Evolutionary conservation across 148 eudicot species (phyloP), one percentile per base, ranked within the genome.

Genomic region (Arctostaphylos glauca): DNA sequence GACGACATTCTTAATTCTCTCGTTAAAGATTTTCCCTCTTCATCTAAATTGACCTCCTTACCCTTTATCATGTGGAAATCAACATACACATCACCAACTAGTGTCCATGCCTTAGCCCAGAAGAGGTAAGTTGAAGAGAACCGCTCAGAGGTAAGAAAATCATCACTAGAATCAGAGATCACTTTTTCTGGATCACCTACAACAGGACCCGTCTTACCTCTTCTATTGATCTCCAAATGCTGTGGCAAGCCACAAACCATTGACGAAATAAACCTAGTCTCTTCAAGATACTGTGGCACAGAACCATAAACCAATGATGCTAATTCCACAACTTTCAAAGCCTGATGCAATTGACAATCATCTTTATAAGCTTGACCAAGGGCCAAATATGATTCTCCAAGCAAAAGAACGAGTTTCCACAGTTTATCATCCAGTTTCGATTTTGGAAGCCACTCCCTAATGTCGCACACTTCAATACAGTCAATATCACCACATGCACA

Each of bases 401-500:
- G 93, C 87, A 96, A 89, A 86, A 96, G 94, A 84, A 96, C 90
- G 59, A 96, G 94, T 86, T 94, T 94, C 99, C 99, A 96, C 87
- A 92, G 80, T 87, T 94, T 94, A 84, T 90, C 90, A 82, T 96
- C 98, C 81, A 96, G 85, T 81, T 92, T 93, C 74, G 91, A 88
- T 50, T 92, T 93, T 6, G 99, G 97, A 83, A 94, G 95, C 99
- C 99, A 96, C 82, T 94, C 92, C 81, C 94, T 79, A 80, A 96
- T 94, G 81, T 96, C 98, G 84, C 97, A 96, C 77, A 92, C 92
- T 86, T 96, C 99, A 86, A 96, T 93, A 83, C 99, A 96, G 81
- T 94, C 97, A 77, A 91, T 50, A 80, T 96, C 98, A n/a, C 98
- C 99, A 89, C 99, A 96, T 53, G 99, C 94, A 89, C 99, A 96